Percentiles rank a stretch among this genome's conserved stretches.
phyloP scores from a whole-genome alignment of 2,329 filamentous ascomycete species.

The Annulohypoxylon truncatum region DNA sequence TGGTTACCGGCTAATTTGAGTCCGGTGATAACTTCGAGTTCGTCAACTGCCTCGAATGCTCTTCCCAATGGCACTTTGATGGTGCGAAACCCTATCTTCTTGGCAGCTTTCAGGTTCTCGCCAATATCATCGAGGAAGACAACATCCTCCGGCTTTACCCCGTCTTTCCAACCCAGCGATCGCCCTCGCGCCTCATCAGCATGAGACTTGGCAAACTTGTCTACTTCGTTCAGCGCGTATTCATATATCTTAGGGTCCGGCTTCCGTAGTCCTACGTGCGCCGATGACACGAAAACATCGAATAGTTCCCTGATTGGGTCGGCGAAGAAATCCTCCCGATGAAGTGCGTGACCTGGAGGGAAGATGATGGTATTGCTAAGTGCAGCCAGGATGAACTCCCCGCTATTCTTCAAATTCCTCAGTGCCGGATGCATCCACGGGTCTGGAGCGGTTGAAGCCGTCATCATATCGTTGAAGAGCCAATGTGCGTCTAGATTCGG shows the following conservation, averaged over 20 bases:
- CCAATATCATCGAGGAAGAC: slow-evolving; percentile 96
- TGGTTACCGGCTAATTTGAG: slow-evolving; percentile 69
- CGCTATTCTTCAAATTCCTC: slow-evolving; percentile 71
- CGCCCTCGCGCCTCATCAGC: slow-evolving; percentile 54
- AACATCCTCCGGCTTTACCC: slow-evolving; percentile 73
- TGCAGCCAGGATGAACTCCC: slow-evolving; percentile 79
- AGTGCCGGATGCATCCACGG: slow-evolving; percentile 91
- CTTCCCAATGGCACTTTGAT: slow-evolving; percentile 86
- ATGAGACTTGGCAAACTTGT: slow-evolving; percentile 69
- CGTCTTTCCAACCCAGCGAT: slow-evolving; percentile 59
- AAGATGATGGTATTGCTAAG: slow-evolving; percentile 93
- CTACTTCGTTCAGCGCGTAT: slow-evolving; percentile 74
- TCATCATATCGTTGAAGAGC: slow-evolving; percentile 95
- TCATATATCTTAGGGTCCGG: slow-evolving; percentile 86
- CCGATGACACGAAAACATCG: slow-evolving; percentile 88
- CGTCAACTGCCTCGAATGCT: slow-evolving; percentile 82
- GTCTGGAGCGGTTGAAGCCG: slow-evolving; percentile 74
- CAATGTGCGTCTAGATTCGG: slow-evolving; percentile 80
- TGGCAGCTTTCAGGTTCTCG: slow-evolving; percentile 86
- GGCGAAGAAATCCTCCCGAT: slow-evolving; percentile 61
- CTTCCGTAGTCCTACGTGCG: slow-evolving; percentile 88
- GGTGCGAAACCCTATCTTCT: slow-evolving; percentile 78
- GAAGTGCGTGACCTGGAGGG: slow-evolving; percentile 77
- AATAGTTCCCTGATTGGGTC: slow-evolving; percentile 76
- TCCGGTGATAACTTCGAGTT: slow-evolving; percentile 81